A percentile compares a stretch with the other conserved stretches of the same genome.
These are phyloP conservation scores for Bryum argenteum DNA, from an alignment of 225 moss, liverwort and hornwort species.

Conservation along the genomic window DNA sequence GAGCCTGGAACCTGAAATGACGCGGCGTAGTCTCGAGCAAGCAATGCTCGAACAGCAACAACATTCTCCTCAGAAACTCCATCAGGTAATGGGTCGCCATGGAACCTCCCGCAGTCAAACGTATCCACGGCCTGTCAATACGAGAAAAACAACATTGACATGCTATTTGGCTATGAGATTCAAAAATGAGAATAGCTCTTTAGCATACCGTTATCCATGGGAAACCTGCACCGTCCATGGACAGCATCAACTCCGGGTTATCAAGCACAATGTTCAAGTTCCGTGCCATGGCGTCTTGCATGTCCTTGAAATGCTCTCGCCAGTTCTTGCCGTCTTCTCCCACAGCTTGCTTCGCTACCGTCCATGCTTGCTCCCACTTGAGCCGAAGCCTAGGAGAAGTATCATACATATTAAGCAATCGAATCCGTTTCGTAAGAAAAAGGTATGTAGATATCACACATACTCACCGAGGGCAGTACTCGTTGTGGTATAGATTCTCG, in stretches of 20 bases:
- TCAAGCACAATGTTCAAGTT: constrained; percentile 34
- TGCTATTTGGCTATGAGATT: no score
- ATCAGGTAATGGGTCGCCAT: constrained; percentile 50
- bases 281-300: constrained; percentile 40
- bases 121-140: constrained; percentile 43
- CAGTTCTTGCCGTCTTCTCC: constrained; percentile 42
- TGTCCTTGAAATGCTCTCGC: constrained; percentile 40
- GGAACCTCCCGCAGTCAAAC: constrained; percentile 41
- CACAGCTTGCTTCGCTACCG: constrained; percentile 11
- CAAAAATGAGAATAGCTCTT: no score
- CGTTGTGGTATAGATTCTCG: constrained; percentile 60
- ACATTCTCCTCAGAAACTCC: constrained; percentile 40
- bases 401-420: background rate
- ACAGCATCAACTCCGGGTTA: constrained; percentile 17
- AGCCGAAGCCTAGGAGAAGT: constrained; percentile 34
- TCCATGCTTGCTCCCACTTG: constrained; percentile 46
- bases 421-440: background rate
- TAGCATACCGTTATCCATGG: constrained; percentile 48
- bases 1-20: constrained; percentile 33
- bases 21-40: constrained; percentile 46
- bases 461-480: constrained; percentile 45
- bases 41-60: constrained; percentile 29
- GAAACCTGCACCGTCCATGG: constrained; percentile 51
- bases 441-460: background rate
- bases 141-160: background rate